Percentiles rank a stretch among this genome's conserved stretches.
These are phyloP conservation scores for Sanghuangporus baumii DNA, from an alignment of 1,284 basidiomycete genomes.

Conservation along the genomic window DNA sequence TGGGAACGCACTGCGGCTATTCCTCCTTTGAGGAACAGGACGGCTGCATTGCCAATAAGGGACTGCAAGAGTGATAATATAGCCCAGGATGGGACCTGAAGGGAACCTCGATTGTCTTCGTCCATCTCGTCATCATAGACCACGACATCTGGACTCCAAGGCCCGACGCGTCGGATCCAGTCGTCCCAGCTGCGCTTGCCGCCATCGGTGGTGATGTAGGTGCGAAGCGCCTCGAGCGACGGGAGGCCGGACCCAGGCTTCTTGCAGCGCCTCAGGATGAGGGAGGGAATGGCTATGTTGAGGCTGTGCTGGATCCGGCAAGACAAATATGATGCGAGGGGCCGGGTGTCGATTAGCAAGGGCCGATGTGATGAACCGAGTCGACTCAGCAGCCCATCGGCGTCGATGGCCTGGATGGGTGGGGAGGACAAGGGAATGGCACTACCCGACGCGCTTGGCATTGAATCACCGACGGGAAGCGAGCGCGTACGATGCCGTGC, in stretches of 20 bases:
- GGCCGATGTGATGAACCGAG: constrained; percentile 49
- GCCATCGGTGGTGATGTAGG: constrained; percentile 72
- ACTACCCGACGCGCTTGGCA: constrained; percentile 1
- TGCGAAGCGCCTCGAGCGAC: constrained; percentile 59
- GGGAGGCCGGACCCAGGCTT: constrained; percentile 61
- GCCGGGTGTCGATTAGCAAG: constrained; percentile 76
- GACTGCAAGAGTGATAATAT: constrained; percentile 55
- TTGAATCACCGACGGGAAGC: neutral
- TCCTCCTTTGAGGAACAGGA: constrained; percentile 66
- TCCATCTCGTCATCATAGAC: constrained; percentile 76
- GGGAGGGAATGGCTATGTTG: constrained; percentile 78
- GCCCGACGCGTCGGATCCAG: constrained; percentile 21
- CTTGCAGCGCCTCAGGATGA: constrained; percentile 79
- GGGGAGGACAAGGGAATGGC: constrained; percentile 19
- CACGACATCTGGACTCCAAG: constrained; percentile 72
- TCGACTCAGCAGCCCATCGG: constrained; percentile 19
- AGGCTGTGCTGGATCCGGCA: constrained; percentile 63
- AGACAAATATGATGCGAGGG: constrained; percentile 55
- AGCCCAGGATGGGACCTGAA: constrained; percentile 56
- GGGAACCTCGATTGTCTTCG: constrained; percentile 48
- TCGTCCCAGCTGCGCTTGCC: constrained; percentile 64
- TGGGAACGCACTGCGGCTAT: constrained; percentile 53
- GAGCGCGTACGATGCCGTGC: constrained; percentile 15
- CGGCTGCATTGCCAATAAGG: constrained; percentile 45
- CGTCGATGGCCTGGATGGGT: constrained; percentile 29